Base-by-base conservation (phyloP, 768 basidiomycete genomes). In the Rhodotorula toruloides region DNA sequence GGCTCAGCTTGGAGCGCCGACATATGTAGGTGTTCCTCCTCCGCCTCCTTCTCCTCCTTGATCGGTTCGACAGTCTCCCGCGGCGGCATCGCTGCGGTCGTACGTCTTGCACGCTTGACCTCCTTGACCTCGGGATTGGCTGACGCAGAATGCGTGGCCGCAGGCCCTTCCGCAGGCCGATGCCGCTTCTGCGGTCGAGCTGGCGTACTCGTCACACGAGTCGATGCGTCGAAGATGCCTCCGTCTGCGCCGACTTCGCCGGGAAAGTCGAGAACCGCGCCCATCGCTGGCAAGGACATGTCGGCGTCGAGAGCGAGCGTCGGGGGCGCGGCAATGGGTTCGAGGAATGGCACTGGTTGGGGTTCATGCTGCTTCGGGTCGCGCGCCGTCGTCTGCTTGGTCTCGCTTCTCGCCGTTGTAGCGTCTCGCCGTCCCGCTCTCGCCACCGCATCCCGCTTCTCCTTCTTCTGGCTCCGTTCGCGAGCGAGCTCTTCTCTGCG, bases 171-270 rank as follows among this genome's bases (percentile, higher is more conserved):
- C 9, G 2, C 37, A 6, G 46, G 39, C 40, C 42, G 42, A 16
- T 32, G 44, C 32, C 50, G 7, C 43, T 37, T 46, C 32, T 21
- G 2, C 11, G 37, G 31, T 31, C 49, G 25, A 4, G 49, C 59
- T 32, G 60, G 60, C 42, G 60, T 61, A 17, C 52, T 61, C 42
- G 52, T 61, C 25, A 59, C 48, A 4, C 58, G 36, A 3, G n/a
- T 16, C 36, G n/a, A 37, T n/a, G n/a, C n/a, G n/a, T n/a, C n/a
- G n/a, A n/a, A n/a, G n/a, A n/a, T n/a, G n/a, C 16, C 42, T 10
- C 10, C 42, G 5, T 43, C 42, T 9, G 21, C 3, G 29, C 29
- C 19, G 19, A 9, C 40, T 3, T n/a, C 29, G 22, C 6, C 14
- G 34, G 2, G 44, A 14, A 61, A 22, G 11, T 61, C 60, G 42